Conservation (phyloP, 164 flowering plant genomes). For the Vitis cinerea region DNA sequence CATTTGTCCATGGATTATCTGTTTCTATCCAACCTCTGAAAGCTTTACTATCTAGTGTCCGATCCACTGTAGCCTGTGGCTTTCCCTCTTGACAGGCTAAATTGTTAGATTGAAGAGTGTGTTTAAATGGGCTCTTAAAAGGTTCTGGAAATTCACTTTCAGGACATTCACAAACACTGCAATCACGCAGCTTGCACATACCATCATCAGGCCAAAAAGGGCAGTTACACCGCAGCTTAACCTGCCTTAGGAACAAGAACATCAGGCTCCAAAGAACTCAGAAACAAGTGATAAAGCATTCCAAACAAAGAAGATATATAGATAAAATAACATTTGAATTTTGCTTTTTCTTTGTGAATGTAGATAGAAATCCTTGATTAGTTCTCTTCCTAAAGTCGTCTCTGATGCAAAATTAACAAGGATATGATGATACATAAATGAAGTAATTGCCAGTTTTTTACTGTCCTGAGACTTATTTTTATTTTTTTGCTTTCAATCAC, state of each 20-base stretch:
- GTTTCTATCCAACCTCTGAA: constrained; percentile 86
- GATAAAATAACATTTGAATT: no score
- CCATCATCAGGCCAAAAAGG: constrained; percentile 99
- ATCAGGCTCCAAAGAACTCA: neutral
- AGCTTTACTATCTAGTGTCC: constrained; percentile 75
- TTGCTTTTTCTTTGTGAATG: no score
- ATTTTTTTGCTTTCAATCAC: no score
- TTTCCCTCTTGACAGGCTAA: constrained; percentile 89
- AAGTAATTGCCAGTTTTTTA: no score
- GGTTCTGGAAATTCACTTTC: constrained; percentile 89
- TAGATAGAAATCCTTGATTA: no score
- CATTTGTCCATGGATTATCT: constrained; percentile 97
- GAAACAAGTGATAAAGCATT: no score
- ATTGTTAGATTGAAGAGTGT: constrained; percentile 58
- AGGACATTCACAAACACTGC: constrained; percentile 98
- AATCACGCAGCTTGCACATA: constrained; percentile 95
- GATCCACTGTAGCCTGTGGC: constrained; percentile 86
- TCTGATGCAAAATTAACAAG: no score
- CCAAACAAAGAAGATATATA: no score
- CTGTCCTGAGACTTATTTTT: no score
- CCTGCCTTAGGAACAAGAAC: constrained; percentile 34
- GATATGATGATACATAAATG: no score
- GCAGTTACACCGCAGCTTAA: constrained; percentile 95
- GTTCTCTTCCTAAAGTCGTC: no score
- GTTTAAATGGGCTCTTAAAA: constrained; percentile 55